Evolutionary conservation across 345 rosid genomes (phyloP), one percentile per base, ranked within the genome.

Genomic region (Hibiscus tridactylites): DNA sequence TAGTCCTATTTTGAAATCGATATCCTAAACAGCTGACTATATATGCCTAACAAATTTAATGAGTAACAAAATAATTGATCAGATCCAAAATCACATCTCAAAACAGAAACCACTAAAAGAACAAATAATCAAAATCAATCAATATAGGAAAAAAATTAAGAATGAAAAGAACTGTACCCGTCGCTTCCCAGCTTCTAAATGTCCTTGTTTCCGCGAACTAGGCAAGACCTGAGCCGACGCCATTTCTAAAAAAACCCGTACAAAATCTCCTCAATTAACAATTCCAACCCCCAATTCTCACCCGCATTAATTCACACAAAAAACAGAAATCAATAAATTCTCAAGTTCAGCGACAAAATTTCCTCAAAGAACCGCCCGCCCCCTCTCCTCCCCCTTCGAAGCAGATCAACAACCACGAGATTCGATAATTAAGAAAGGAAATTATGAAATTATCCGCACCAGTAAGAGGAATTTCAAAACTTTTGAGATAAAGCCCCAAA

Each of bases 141-240:
- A 10, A 44, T 44, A 44, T 9, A 44, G 12, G 47, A 10, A 44
- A 44, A 6, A 44, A 44, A 39, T 1, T 44, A 44, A 44, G 47
- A 44, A 44, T 3, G 19, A 52, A 35, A 9, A 5, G 44, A 11
- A 31, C 6, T 44, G 35, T 80, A 92, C 99, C 99, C 91, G 89
- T 46, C 96, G 91, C 63, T 93, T 91, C 70, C 98, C 99, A 76
- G 98, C 98, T 76, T 90, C 89, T 72, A 90, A 85, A 83, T 82
- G 97, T 78, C 87, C 96, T 76, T 88, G 96, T 77, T 89, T 89
- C 65, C 90, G 88, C 3, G 95, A 83, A 70, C 77, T 80, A 52
- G 91, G 89, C 81, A 89, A 80, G 70, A 88, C 95, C 88, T 86
- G 97, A 80, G 93, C 98, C 68, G 98, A 95, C 56, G 99, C 97